phyloP scores from a whole-genome alignment of 225 moss, liverwort and hornwort genomes.

The Physcomitrellopsis africana region DNA sequence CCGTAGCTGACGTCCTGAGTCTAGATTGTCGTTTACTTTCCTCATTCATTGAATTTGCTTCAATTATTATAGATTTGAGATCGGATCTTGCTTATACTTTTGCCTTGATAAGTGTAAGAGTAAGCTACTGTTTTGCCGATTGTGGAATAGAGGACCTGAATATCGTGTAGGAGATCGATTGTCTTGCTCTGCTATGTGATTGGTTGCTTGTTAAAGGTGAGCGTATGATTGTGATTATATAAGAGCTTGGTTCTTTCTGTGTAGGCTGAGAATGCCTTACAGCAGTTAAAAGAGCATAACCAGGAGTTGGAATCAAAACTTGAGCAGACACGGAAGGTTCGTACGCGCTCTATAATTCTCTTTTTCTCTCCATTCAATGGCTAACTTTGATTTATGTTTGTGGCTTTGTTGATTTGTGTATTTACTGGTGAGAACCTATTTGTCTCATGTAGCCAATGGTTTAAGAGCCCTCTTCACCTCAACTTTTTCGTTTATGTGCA shows the following conservation, averaged over 20 bases:
- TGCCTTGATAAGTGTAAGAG: too few relatives aligned
- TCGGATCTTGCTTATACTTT: too few relatives aligned
- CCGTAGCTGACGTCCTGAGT: too few relatives aligned
- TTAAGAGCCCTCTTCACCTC: too few relatives aligned
- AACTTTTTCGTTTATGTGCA: neutral
- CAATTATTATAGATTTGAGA: too few relatives aligned
- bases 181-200: neutral
- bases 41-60: too few relatives aligned
- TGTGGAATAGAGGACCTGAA: too few relatives aligned
- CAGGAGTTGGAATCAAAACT: conserved; percentile 35
- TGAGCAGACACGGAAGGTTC: conserved; percentile 24
- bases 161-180: neutral
- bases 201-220: neutral
- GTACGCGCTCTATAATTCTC: neutral
- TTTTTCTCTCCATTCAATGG: neutral
- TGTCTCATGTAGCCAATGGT: neutral
- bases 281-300: conserved; percentile 32
- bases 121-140: too few relatives aligned
- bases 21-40: too few relatives aligned
- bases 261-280: conserved; percentile 41
- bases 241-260: neutral
- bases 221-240: neutral
- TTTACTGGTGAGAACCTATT: neutral
- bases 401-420: neutral
- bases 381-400: neutral